Evolutionary conservation across 2,329 filamentous ascomycete species (phyloP).

Genomic region (Colletotrichum sp.): DNA sequence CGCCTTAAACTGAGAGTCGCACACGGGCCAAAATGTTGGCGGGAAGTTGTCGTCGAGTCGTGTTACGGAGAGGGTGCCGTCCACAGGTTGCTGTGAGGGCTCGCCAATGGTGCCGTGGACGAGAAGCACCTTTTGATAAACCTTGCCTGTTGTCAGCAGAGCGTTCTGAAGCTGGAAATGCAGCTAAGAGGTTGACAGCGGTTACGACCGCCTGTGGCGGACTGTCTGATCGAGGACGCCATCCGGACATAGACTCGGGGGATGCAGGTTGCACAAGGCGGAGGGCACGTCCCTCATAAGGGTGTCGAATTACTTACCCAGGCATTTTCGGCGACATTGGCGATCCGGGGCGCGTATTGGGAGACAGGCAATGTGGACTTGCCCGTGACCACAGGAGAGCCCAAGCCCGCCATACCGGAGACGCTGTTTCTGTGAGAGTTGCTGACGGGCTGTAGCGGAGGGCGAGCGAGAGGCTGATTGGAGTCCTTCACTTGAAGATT

Average conservation of each 20-base stretch:
- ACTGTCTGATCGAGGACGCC: background rate
- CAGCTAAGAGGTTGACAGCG: background rate
- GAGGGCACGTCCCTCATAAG: background rate
- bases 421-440: slow-evolving; percentile 67
- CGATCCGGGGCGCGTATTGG: slow-evolving; percentile 79
- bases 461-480: slow-evolving; percentile 32
- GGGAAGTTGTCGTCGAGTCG: slow-evolving; percentile 89
- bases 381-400: slow-evolving; percentile 58
- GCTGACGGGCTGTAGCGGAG: slow-evolving; percentile 39
- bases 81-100: slow-evolving; percentile 64
- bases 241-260: background rate
- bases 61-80: slow-evolving; percentile 76
- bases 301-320: slow-evolving; percentile 68
- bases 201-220: background rate
- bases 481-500: slow-evolving; percentile 65
- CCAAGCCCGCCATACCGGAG: slow-evolving; percentile 66
- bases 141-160: slow-evolving; percentile 55
- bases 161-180: slow-evolving; percentile 1
- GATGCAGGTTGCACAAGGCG: background rate
- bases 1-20: slow-evolving; percentile 88
- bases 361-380: slow-evolving; percentile 69
- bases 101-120: slow-evolving; percentile 85
- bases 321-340: slow-evolving; percentile 80
- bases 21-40: slow-evolving; percentile 84
- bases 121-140: slow-evolving; percentile 88